phyloP scores from a whole-genome alignment of 257 asterid species.

The Leptodermis oblonga region DNA sequence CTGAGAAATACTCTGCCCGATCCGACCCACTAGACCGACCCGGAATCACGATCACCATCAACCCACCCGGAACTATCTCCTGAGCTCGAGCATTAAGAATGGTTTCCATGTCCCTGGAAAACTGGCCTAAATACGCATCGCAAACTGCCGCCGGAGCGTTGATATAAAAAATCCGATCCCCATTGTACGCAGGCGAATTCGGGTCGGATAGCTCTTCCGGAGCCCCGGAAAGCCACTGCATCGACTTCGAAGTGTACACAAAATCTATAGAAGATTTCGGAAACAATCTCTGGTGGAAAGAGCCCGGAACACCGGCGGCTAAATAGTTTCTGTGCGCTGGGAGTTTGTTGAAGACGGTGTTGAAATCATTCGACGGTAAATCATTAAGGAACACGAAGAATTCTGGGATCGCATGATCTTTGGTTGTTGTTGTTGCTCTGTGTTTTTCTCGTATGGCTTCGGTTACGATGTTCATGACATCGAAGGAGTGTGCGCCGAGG shows the following conservation, averaged over 20 bases:
- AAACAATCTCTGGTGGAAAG: constrained; percentile 30
- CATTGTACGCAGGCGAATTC: constrained; percentile 23
- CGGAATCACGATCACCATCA: constrained; percentile 13
- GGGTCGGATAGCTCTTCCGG: constrained; percentile 20
- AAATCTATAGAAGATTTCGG: constrained; percentile 23
- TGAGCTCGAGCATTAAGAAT: constrained; percentile 18
- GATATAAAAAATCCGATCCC: constrained; percentile 23
- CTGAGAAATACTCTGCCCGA: not conserved
- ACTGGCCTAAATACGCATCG: constrained; percentile 29
- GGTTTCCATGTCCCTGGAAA: constrained; percentile 21
- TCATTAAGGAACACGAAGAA: constrained; percentile 47
- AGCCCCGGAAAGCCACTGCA: constrained; percentile 29
- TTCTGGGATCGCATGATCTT: constrained; percentile 17
- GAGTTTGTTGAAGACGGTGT: constrained; percentile 40
- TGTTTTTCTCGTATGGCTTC: constrained; percentile 18
- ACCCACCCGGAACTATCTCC: constrained; percentile 16
- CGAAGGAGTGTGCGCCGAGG: not conserved
- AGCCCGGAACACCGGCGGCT: constrained; percentile 42
- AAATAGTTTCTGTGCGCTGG: constrained; percentile 31
- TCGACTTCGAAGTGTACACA: constrained; percentile 19
- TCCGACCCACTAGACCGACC: not conserved
- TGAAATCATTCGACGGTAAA: constrained; percentile 44
- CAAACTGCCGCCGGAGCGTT: constrained; percentile 12
- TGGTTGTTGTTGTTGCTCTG: no score
- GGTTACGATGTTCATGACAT: constrained; percentile 28